phyloP scores from a whole-genome alignment of 305 asterid species.

The Ilex paraguariensis region DNA sequence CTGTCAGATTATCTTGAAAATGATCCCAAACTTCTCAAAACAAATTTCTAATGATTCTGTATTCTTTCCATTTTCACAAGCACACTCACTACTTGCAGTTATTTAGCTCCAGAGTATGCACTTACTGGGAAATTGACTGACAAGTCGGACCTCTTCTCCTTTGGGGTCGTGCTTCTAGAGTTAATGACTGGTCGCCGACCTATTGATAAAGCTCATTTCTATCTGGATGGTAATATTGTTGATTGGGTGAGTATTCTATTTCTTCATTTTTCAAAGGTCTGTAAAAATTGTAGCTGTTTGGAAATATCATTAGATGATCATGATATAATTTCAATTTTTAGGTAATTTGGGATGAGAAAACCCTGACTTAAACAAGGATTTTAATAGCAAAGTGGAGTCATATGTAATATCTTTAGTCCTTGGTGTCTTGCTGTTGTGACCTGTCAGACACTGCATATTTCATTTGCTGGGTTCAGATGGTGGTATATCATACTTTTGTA shows the following conservation, averaged over 20 bases:
- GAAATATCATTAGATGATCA: too few relatives aligned
- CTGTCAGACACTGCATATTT: neutral
- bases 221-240: constrained; percentile 79
- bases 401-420: neutral
- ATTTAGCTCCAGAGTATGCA: constrained; percentile 95
- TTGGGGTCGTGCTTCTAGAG: constrained; percentile 91
- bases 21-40: too few relatives aligned
- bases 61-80: constrained; percentile 6
- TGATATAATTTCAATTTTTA: too few relatives aligned
- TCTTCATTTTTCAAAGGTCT: neutral
- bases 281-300: too few relatives aligned
- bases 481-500: too few relatives aligned
- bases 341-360: neutral
- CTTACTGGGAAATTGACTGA: constrained; percentile 88
- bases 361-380: neutral
- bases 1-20: too few relatives aligned
- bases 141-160: constrained; percentile 86
- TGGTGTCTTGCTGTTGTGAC: neutral
- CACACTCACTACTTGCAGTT: constrained; percentile 38
- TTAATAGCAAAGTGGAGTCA: neutral
- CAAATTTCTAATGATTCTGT: neutral
- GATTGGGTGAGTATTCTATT: constrained; percentile 63
- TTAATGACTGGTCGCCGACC: constrained; percentile 87
- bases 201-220: constrained; percentile 71
- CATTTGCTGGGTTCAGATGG: too few relatives aligned